A percentile compares a stretch with the other conserved stretches of the same genome.
phyloP scores from a whole-genome alignment of 169 alveolate genomes.

The Cryptosporidium ubiquitum region DNA sequence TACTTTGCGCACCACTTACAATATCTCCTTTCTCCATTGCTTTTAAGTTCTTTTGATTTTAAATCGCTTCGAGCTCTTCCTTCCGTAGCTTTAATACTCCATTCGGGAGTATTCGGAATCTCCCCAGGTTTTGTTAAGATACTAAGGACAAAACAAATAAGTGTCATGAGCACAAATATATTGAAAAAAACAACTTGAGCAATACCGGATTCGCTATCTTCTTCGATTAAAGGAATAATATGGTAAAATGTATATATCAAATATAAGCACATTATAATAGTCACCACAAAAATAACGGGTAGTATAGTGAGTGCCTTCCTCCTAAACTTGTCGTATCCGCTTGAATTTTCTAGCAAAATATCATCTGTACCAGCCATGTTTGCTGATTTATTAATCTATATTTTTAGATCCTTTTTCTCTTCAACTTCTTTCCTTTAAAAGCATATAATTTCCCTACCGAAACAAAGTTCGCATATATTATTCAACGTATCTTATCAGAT shows the following conservation, averaged over 20 bases:
- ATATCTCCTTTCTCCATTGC: slow-evolving; percentile 75
- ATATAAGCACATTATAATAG: slow-evolving; percentile 14
- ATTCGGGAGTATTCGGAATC: slow-evolving; percentile 86
- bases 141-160: slow-evolving; percentile 84
- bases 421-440: background rate
- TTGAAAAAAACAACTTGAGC: slow-evolving; percentile 65
- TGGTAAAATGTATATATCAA: slow-evolving; percentile 61
- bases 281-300: slow-evolving; percentile 55
- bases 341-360: background rate
- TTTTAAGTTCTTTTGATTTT: slow-evolving; percentile 31
- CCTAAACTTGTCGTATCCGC: slow-evolving; percentile 6
- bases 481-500: background rate
- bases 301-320: slow-evolving; percentile 24
- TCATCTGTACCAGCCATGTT: slow-evolving; percentile 2
- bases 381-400: background rate
- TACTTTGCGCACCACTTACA: slow-evolving; percentile 84
- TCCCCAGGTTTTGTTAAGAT: slow-evolving; percentile 85
- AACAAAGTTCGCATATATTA: background rate
- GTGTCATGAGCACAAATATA: slow-evolving; percentile 76
- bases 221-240: slow-evolving; percentile 23
- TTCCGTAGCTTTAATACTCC: slow-evolving; percentile 77
- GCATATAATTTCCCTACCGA: background rate
- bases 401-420: slow-evolving; percentile 32
- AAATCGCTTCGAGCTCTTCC: background rate
- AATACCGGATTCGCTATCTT: slow-evolving; percentile 58